Evolutionary conservation across 2,329 filamentous ascomycete species (phyloP).

Genomic region (Alternaria viburni): DNA sequence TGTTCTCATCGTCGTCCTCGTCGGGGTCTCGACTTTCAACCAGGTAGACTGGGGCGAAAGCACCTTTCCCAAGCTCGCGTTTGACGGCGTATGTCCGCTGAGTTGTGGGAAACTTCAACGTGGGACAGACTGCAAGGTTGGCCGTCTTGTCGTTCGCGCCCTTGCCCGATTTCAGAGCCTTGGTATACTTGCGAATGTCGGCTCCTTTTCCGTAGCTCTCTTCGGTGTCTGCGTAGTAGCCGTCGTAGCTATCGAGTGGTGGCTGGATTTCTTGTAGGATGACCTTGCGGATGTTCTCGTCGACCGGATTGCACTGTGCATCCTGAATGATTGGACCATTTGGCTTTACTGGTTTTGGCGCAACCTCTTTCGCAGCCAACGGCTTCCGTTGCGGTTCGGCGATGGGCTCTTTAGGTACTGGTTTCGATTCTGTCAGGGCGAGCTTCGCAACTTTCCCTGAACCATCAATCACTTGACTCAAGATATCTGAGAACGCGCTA

Average conservation of each 20-base stretch:
- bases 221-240: conserved; percentile 76
- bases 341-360: conserved; percentile 48
- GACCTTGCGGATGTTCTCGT: conserved; percentile 72
- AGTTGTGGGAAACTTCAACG: conserved; percentile 71
- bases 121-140: conserved; percentile 65
- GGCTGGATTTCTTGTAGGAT: conserved; percentile 79
- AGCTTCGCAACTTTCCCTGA: conserved; percentile 59
- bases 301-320: conserved; percentile 84
- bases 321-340: conserved; percentile 82
- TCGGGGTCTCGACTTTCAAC: conserved; percentile 72
- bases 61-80: conserved; percentile 87
- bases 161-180: conserved; percentile 65
- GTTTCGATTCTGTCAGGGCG: conserved; percentile 54
- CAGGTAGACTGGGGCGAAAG: conserved; percentile 94
- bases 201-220: conserved; percentile 69
- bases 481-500: conserved; percentile 75
- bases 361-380: conserved; percentile 44
- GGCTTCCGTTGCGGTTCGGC: conserved; percentile 23
- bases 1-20: conserved; percentile 50
- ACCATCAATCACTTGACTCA: conserved; percentile 56
- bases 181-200: conserved; percentile 84
- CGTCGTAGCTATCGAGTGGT: conserved; percentile 73
- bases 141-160: conserved; percentile 66
- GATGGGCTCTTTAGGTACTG: conserved; percentile 29
- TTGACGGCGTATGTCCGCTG: conserved; percentile 76